These are phyloP conservation scores for Allomyces macrogynus DNA, from an alignment of 192 early-diverging fungal species.

Conservation along the genomic window DNA sequence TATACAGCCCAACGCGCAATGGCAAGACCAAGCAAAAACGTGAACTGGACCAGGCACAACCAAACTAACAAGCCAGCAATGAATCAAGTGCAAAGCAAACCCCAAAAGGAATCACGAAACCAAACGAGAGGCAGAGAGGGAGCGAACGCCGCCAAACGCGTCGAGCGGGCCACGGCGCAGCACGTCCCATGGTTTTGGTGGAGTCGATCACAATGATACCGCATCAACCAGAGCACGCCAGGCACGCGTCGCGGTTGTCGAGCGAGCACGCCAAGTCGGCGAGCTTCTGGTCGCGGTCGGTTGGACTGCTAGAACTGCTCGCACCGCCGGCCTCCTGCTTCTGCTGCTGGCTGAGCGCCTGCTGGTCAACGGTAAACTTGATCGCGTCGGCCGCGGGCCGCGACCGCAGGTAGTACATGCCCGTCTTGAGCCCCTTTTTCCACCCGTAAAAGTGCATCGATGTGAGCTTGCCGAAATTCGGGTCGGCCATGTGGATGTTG, in stretches of 20 bases:
- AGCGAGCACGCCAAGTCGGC: slow-evolving; percentile 70
- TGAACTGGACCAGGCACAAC: too few relatives aligned
- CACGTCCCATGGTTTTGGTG: too few relatives aligned
- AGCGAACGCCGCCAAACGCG: too few relatives aligned
- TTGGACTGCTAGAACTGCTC: slow-evolving; percentile 5
- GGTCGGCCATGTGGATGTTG: slow-evolving; percentile 87
- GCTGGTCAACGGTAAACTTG: slow-evolving; percentile 88
- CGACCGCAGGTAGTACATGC: slow-evolving; percentile 95
- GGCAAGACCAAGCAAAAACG: too few relatives aligned
- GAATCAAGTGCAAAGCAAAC: too few relatives aligned
- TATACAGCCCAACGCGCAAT: too few relatives aligned
- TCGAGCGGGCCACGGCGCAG: too few relatives aligned
- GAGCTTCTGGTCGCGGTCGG: slow-evolving; percentile 32
- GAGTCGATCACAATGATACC: too few relatives aligned
- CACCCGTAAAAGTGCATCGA: slow-evolving; percentile 97
- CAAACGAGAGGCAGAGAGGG: too few relatives aligned
- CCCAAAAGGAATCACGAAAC: too few relatives aligned
- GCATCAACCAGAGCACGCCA: slow-evolving; percentile 74
- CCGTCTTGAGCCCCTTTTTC: slow-evolving; percentile 95
- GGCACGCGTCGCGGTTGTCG: slow-evolving; percentile 80
- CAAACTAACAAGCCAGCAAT: too few relatives aligned
- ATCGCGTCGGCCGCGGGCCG: slow-evolving; percentile 92
- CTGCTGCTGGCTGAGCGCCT: slow-evolving; percentile 26
- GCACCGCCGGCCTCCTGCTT: background rate
- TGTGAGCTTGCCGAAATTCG: slow-evolving; percentile 83